Conservation (phyloP, 305 asterid species). For the Striga hermonthica region DNA sequence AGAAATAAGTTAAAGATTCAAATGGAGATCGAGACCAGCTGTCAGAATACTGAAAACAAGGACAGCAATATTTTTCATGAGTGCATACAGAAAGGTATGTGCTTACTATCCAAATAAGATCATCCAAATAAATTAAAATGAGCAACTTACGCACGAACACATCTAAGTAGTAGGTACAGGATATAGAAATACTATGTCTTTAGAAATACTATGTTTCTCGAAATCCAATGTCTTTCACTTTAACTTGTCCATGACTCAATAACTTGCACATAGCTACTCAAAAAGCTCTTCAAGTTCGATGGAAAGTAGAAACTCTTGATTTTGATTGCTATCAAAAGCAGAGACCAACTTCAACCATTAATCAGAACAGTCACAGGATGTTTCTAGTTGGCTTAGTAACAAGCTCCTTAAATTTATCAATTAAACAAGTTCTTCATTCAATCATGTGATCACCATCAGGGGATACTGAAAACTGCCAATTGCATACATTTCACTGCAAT, state of each 20-base stretch:
- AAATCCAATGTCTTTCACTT: no score
- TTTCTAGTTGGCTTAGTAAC: background rate
- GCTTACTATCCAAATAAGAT: background rate
- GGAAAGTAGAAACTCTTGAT: background rate
- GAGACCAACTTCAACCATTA: background rate
- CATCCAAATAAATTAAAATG: slow-evolving; percentile 7
- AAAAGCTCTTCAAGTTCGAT: no score
- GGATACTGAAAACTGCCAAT: background rate
- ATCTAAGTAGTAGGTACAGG: background rate
- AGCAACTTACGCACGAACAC: slow-evolving; percentile 1
- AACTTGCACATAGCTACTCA: no score
- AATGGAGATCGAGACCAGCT: slow-evolving; percentile 7
- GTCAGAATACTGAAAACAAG: slow-evolving; percentile 13
- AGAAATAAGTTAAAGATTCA: background rate
- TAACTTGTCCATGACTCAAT: no score
- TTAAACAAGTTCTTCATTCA: background rate
- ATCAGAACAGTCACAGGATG: background rate
- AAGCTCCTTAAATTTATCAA: background rate
- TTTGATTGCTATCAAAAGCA: background rate
- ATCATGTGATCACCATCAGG: background rate
- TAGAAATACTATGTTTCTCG: no score
- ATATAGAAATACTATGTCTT: background rate
- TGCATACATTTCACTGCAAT: slow-evolving; percentile 3
- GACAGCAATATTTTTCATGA: background rate
- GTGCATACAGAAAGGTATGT: background rate